Base-by-base conservation (phyloP, 345 rosid genomes). In the Laguncularia racemosa region DNA sequence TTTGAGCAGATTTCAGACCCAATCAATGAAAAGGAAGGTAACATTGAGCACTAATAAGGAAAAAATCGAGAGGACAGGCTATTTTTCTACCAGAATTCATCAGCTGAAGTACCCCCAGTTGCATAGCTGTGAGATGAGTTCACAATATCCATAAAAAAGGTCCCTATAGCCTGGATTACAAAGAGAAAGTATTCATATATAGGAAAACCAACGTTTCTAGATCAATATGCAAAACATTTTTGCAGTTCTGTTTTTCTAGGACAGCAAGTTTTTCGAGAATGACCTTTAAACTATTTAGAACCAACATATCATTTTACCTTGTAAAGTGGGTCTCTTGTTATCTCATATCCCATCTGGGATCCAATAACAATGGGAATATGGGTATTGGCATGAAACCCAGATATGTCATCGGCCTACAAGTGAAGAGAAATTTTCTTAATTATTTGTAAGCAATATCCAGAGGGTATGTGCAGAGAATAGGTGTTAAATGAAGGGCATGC, bases 351-450 rank as follows among this genome's bases (percentile, higher is more conserved):
- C 73, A 84, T 84, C 65, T 93, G 97, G 44, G 99, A 71, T 64
- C 99, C 99, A 63, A 89, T 67, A 12, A 93, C 96, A 58, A 93
- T 20, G 50, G 99, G 96, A 60, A 93, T 93, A 64, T 93, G 97
- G 12, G 97, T 93, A 49, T 93, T 93, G 50, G 82, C 79, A 65
- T 93, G 97, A 68, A 86, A 93, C 18, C 88, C 91, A 26, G 96
- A 71, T 61, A 93, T 82, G 71, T 85, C 91, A 61, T 89, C 92
- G n/a, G 95, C 99, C 96, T 92, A 69, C 44, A 33, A 60, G 33
- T 40, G 69, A 60, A 20, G 16, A 66, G 56, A 52, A 28, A 51
- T 5, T 19, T 26, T 48, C 5, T 18, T 43, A n/a, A 44, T 28
- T 16, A 20, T 45, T 54, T 54, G 4, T 33, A 33, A 7, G 4